phyloP scores from a whole-genome alignment of 306 rosid genomes.

The Inga oerstediana region DNA sequence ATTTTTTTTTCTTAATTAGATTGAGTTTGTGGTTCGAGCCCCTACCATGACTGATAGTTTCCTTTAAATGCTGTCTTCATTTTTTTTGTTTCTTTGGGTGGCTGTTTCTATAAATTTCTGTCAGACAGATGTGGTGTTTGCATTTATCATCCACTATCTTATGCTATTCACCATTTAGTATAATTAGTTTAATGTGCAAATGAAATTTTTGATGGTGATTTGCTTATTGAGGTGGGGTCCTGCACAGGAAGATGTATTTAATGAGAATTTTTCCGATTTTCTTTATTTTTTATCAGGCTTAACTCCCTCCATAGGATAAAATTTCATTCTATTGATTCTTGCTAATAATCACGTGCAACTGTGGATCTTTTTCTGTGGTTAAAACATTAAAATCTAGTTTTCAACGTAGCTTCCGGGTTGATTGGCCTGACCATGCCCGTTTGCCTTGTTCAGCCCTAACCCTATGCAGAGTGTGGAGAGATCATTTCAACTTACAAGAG shows the following conservation, averaged over 20 bases:
- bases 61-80: background rate
- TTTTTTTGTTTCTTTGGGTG: too few species aligned
- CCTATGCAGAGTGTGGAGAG: slow-evolving; percentile 86
- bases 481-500: slow-evolving; percentile 82
- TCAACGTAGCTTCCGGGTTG: slow-evolving; percentile 16
- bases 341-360: background rate
- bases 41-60: background rate
- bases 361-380: background rate
- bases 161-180: slow-evolving; percentile 2
- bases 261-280: background rate
- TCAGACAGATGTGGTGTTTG: background rate
- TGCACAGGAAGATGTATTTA: background rate
- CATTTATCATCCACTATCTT: background rate
- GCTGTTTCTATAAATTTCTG: background rate
- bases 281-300: background rate
- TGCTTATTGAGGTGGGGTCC: background rate
- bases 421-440: slow-evolving; percentile 23
- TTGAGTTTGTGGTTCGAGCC: background rate
- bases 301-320: slow-evolving; percentile 15
- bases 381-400: slow-evolving; percentile 19
- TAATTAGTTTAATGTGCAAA: background rate
- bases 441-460: slow-evolving; percentile 61
- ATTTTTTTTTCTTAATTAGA: background rate
- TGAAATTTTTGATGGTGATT: slow-evolving; percentile 18
- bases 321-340: slow-evolving; percentile 15